These are phyloP conservation scores for Zopfia rhizophila DNA, from an alignment of 2,329 filamentous ascomycete genomes.

Conservation along the genomic window DNA sequence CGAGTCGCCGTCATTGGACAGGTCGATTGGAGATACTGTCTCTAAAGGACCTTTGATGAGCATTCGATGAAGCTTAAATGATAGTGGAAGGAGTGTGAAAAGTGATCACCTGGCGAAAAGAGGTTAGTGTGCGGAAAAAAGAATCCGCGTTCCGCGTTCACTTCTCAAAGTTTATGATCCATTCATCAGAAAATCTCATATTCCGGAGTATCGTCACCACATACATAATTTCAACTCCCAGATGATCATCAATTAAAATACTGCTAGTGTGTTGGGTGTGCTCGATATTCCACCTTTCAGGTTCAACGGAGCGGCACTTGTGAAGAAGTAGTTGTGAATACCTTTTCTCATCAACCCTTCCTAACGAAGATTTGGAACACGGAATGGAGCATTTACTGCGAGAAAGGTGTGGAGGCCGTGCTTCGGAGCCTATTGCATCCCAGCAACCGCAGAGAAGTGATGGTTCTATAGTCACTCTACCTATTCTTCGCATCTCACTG, in stretches of 20 bases:
- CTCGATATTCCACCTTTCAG: slow-evolving; percentile 46
- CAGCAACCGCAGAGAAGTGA: slow-evolving; percentile 45
- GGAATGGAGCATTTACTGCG: too few species aligned
- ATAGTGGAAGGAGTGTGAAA: too few species aligned
- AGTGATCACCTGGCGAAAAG: too few species aligned
- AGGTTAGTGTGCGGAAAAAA: too few species aligned
- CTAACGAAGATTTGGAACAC: slow-evolving; percentile 52
- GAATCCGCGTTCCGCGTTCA: too few species aligned
- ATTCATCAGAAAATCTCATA: slow-evolving; percentile 2
- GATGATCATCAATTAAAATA: slow-evolving; percentile 34
- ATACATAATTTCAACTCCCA: too few species aligned
- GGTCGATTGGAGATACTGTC: too few species aligned
- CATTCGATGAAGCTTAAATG: too few species aligned
- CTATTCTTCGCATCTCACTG: too few species aligned
- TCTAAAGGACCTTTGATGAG: too few species aligned
- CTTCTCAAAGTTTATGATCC: too few species aligned
- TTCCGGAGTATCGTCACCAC: not conserved
- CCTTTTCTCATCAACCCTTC: slow-evolving; percentile 57
- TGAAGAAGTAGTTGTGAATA: slow-evolving; percentile 56
- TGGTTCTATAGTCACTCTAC: slow-evolving; percentile 26
- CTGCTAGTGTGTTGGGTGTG: slow-evolving; percentile 39
- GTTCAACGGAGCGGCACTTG: slow-evolving; percentile 56
- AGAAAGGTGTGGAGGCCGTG: slow-evolving; percentile 24
- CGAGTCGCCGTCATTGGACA: too few species aligned
- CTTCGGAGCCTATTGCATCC: slow-evolving; percentile 44